phyloP scores from a whole-genome alignment of 2,329 filamentous ascomycete genomes.

The Neonectria punicea region DNA sequence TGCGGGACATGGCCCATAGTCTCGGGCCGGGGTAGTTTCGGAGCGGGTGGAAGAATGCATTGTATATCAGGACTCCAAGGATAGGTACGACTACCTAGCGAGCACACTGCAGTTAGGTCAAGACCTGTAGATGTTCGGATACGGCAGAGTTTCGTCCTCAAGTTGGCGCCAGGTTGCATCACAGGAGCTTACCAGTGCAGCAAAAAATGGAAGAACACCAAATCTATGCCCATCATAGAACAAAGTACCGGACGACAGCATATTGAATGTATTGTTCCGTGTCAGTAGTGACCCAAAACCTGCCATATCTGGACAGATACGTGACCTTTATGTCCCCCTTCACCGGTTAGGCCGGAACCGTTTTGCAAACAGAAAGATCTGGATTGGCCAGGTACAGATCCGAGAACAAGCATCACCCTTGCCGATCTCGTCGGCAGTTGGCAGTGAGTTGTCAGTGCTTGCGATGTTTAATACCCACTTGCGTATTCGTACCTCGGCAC shows the following conservation, averaged over 20 bases:
- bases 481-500: background rate
- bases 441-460: background rate
- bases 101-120: background rate
- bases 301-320: too few relatives aligned
- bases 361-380: background rate
- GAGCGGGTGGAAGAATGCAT: conserved; percentile 6
- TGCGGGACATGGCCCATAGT: background rate
- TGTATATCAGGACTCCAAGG: background rate
- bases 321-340: background rate
- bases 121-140: background rate
- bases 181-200: background rate
- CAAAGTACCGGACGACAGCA: background rate
- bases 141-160: too few relatives aligned
- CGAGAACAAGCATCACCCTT: background rate
- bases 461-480: background rate
- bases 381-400: background rate
- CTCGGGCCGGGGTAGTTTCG: background rate
- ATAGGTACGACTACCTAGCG: background rate
- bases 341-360: background rate
- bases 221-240: background rate
- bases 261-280: background rate
- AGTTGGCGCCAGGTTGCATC: too few relatives aligned
- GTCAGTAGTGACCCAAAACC: background rate
- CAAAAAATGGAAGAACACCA: background rate
- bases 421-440: background rate